A percentile compares a stretch with the other conserved stretches of the same genome.
Conservation (phyloP, 768 basidiomycete genomes). For the Leccinellum luteum region DNA sequence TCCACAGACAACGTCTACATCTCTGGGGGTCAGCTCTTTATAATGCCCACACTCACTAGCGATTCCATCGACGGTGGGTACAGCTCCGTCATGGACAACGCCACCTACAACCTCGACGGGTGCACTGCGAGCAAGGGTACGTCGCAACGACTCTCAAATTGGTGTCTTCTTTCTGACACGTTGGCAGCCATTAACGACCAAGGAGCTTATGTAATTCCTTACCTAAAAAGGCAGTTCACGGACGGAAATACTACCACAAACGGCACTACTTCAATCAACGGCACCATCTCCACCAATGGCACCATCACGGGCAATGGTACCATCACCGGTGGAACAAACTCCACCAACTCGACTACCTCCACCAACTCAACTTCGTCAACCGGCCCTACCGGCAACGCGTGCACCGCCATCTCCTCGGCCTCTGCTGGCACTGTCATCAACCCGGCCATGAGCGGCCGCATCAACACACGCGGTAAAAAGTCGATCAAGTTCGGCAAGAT, state of each 20-base stretch:
- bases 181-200: conserved; percentile 15
- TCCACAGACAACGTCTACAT: conserved; percentile 41
- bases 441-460: conserved; percentile 53
- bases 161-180: background rate
- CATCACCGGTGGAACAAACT: conserved; percentile 14
- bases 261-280: background rate
- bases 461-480: conserved; percentile 48
- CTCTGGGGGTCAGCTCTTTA: conserved; percentile 51
- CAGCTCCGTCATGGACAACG: conserved; percentile 39
- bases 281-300: conserved; percentile 2
- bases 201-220: conserved; percentile 22
- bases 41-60: conserved; percentile 57
- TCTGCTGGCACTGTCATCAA: conserved; percentile 40
- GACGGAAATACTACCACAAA: conserved; percentile 4
- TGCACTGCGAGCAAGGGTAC: conserved; percentile 29
- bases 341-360: conserved; percentile 8
- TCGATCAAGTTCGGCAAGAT: conserved; percentile 56
- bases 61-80: conserved; percentile 41
- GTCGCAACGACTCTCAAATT: background rate
- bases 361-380: conserved; percentile 19
- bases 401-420: conserved; percentile 43
- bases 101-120: conserved; percentile 34
- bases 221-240: conserved; percentile 28
- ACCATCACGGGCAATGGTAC: background rate
- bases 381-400: conserved; percentile 29